Base-by-base conservation (phyloP, 495 filamentous ascomycete species). In the Penicillium goetzii region DNA sequence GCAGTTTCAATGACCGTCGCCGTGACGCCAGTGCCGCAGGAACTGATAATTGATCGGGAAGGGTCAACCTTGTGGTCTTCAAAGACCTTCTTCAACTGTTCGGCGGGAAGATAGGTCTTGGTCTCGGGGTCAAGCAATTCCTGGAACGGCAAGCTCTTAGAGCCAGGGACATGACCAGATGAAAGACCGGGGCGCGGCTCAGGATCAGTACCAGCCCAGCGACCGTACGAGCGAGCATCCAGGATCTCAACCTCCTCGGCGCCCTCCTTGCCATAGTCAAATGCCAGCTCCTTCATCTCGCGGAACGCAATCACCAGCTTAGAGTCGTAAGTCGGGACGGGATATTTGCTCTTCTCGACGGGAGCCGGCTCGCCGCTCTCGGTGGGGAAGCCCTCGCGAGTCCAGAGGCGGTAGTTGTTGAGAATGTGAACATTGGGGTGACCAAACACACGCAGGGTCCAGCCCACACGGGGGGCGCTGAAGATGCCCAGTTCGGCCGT, bases 361-460 rank as follows among this genome's bases (percentile, higher is more conserved):
- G 80, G 87, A 65, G 83, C 86, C 40, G 86, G 78, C 63, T 91
- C 88, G 3, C 93, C 94, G 43, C 83, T 87, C 78, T 97, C 93
- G 0, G 86, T 89, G 5, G 93, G 91, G 64, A 85, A 82, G 9
- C 90, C 92, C 71, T 93, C 82, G 26, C 92, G 88, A 2, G 92
- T 87, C 93, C 93, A 99, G 36, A 90, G 71, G 70, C 88, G 88
- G 79, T 97, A 99, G 76, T 98, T 99, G 77, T 99, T 95, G 58
- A 99, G 78, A 38, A 99, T 70, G 74, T 97, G 92, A 6, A 97
- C 94, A 63, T 84, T 86, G n/a, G 88, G 83, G 75, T 99, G 95
- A 12, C 95, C 94, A 72, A 97, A 97, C 26, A 93, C 87, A 61
- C 86, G 85, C 59, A 99, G 78, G 10, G 93, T 98, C 95, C 95